A percentile compares a stretch with the other conserved stretches of the same genome.
These are phyloP conservation scores for Aristolochia fimbriata DNA, from an alignment of 164 flowering plant genomes.

Conservation along the genomic window DNA sequence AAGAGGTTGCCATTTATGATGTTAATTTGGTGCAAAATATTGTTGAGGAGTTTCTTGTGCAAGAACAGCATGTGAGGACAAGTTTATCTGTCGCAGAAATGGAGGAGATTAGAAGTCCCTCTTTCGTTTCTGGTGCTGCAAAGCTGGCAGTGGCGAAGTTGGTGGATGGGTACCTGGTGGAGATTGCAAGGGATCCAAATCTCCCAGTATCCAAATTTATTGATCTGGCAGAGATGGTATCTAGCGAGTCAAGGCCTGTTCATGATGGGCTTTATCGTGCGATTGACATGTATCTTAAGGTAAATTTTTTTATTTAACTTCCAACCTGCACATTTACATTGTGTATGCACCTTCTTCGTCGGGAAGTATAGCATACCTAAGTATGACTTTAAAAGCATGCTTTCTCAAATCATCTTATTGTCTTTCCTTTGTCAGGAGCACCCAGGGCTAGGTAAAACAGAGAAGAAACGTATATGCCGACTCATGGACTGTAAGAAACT, in stretches of 20 bases:
- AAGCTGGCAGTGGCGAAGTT: constrained; percentile 83
- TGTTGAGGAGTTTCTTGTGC: constrained; percentile 55
- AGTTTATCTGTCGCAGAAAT: constrained; percentile 21
- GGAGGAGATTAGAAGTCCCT: constrained; percentile 36
- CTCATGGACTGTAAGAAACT: constrained; percentile 93
- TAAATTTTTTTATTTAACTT: constrained; percentile 11
- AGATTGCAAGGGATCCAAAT: constrained; percentile 72
- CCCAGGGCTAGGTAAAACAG: constrained; percentile 67
- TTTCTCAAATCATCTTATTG: not conserved
- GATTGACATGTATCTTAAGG: constrained; percentile 86
- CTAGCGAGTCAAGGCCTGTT: constrained; percentile 44
- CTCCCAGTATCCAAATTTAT: constrained; percentile 53
- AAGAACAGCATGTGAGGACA: constrained; percentile 33
- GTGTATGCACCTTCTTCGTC: not conserved
- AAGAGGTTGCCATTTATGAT: constrained; percentile 44
- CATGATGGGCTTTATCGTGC: constrained; percentile 90
- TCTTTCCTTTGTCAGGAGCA: constrained; percentile 50
- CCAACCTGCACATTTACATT: not conserved
- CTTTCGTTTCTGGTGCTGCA: constrained; percentile 60
- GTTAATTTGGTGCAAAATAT: constrained; percentile 51
- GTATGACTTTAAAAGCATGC: too few species aligned
- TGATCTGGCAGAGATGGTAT: constrained; percentile 56
- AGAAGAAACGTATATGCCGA: constrained; percentile 77
- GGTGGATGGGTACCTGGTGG: constrained; percentile 78
- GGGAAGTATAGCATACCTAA: too few species aligned